phyloP scores from a whole-genome alignment of 768 basidiomycete species.

The Lactifluus volemus region DNA sequence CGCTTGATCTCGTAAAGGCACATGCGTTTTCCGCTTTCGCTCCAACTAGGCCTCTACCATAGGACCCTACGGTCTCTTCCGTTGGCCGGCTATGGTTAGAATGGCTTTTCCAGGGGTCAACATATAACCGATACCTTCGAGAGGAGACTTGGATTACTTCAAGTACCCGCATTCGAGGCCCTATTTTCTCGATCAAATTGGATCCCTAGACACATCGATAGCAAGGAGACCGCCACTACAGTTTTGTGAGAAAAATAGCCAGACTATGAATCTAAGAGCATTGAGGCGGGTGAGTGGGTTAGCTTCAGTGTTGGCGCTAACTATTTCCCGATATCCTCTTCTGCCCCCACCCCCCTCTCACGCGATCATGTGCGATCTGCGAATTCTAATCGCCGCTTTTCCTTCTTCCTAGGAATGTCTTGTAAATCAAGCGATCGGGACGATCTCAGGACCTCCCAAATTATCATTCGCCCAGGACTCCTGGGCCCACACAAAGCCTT shows the following conservation, averaged over 20 bases:
- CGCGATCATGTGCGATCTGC: too few relatives aligned
- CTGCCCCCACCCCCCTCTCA: too few relatives aligned
- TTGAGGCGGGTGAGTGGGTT: not conserved
- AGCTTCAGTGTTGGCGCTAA: too few relatives aligned
- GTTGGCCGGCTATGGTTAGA: not conserved
- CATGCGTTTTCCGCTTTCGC: not conserved
- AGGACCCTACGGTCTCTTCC: not conserved
- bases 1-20: not conserved
- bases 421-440: too few relatives aligned
- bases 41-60: not conserved
- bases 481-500: too few relatives aligned
- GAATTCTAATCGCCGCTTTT: too few relatives aligned
- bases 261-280: not conserved
- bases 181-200: not conserved
- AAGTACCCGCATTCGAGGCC: not conserved
- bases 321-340: too few relatives aligned
- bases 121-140: not conserved
- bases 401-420: too few relatives aligned
- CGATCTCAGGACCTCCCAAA: too few relatives aligned
- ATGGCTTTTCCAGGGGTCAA: not conserved
- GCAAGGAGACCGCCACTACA: not conserved
- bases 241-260: not conserved
- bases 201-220: not conserved
- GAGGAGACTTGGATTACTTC: not conserved
- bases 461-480: too few relatives aligned